phyloP scores from a whole-genome alignment of 352 stramenopile species.

The Phytophthora ohioensis region DNA sequence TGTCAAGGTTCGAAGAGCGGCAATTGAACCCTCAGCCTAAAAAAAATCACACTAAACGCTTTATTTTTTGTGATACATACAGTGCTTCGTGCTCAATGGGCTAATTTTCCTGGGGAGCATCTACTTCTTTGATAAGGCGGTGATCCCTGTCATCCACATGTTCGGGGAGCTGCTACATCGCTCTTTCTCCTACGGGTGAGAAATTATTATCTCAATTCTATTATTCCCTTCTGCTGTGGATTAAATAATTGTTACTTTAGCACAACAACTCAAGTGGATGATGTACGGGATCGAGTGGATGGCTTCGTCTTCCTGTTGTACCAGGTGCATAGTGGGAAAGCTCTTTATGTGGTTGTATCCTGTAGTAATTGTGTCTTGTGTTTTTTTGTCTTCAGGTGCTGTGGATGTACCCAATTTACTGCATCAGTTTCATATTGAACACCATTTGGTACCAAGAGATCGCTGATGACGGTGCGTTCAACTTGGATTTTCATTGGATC shows the following conservation, averaged over 20 bases:
- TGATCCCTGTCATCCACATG: constrained; percentile 90
- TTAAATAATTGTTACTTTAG: constrained; percentile 10
- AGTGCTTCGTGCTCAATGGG: constrained; percentile 91
- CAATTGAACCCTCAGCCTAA: neutral
- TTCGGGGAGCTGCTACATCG: constrained; percentile 85
- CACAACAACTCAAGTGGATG: constrained; percentile 66
- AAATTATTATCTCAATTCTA: neutral
- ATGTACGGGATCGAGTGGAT: constrained; percentile 81
- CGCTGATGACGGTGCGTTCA: constrained; percentile 77
- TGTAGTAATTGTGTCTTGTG: constrained; percentile 6
- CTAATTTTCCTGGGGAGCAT: constrained; percentile 92
- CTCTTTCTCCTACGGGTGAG: constrained; percentile 71
- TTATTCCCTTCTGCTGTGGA: constrained; percentile 1
- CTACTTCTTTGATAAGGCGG: constrained; percentile 87
- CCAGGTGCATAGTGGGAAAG: constrained; percentile 48
- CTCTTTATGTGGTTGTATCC: neutral
- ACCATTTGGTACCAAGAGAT: constrained; percentile 94
- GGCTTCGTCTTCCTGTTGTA: constrained; percentile 90
- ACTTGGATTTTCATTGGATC: neutral
- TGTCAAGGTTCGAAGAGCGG: constrained; percentile 61
- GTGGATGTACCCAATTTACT: constrained; percentile 94
- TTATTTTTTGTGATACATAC: neutral
- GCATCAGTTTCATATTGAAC: constrained; percentile 93
- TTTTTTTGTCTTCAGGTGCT: constrained; percentile 50
- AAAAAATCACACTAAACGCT: constrained; percentile 4